Conservation (phyloP, 1,284 basidiomycete species). For the Cryptococcus floricola region DNA sequence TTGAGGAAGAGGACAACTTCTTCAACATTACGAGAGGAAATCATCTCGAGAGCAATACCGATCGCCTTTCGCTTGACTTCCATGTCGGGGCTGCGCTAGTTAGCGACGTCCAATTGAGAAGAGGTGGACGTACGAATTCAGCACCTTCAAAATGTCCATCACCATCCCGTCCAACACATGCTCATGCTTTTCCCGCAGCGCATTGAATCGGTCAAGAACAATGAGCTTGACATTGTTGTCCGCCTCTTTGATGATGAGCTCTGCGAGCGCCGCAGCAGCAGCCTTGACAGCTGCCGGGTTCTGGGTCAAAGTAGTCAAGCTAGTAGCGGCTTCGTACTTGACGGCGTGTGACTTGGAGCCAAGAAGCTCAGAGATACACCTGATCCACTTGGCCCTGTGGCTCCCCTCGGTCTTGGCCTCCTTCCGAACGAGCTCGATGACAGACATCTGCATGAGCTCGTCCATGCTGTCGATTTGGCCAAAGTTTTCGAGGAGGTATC, state of each 20-base stretch:
- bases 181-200: constrained; percentile 78
- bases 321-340: constrained; percentile 97
- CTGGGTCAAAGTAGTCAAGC: constrained; percentile 89
- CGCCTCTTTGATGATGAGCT: constrained; percentile 87
- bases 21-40: constrained; percentile 92
- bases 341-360: constrained; percentile 88
- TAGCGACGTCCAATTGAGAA: neutral
- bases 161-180: constrained; percentile 88
- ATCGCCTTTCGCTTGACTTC: constrained; percentile 94
- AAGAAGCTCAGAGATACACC: constrained; percentile 91
- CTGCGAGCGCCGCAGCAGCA: constrained; percentile 83
- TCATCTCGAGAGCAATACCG: constrained; percentile 86
- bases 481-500: constrained; percentile 81
- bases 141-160: constrained; percentile 91
- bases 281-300: constrained; percentile 96
- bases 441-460: constrained; percentile 90
- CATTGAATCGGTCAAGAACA: constrained; percentile 87
- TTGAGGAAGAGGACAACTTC: constrained; percentile 95
- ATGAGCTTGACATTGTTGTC: constrained; percentile 99
- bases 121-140: constrained; percentile 60
- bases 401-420: constrained; percentile 83
- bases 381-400: constrained; percentile 84
- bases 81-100: constrained; percentile 74
- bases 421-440: constrained; percentile 90
- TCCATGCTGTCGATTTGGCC: constrained; percentile 82